These are phyloP conservation scores for Ulota crispa DNA, from an alignment of 225 moss, liverwort and hornwort species.

Conservation along the genomic window DNA sequence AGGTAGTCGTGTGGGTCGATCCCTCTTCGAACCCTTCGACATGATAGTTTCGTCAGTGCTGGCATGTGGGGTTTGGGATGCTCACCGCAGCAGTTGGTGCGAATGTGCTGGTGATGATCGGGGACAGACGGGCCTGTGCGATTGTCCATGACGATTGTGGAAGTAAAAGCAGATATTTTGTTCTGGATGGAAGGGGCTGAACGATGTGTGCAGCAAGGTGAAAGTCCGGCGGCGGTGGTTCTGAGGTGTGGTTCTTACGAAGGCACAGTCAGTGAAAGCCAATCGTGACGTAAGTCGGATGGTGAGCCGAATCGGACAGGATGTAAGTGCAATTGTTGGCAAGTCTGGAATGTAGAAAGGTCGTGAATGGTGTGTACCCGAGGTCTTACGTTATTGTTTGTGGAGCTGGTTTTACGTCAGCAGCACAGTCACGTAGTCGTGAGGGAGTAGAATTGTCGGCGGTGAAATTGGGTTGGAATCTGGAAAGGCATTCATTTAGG, in stretches of 20 bases:
- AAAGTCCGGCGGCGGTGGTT: background rate
- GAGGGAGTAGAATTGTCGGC: too few species aligned
- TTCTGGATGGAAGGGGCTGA: background rate
- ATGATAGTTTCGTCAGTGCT: conserved; percentile 13
- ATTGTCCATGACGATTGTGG: conserved; percentile 15
- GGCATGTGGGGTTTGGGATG: conserved; percentile 25
- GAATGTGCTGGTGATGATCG: conserved; percentile 15
- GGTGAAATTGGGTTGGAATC: too few species aligned
- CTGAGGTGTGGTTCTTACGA: background rate
- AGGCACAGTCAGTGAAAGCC: too few species aligned
- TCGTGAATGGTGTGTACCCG: background rate
- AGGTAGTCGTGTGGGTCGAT: background rate
- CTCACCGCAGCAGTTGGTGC: background rate
- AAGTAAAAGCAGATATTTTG: conserved; percentile 21
- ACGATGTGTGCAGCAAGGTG: background rate
- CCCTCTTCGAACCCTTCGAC: conserved; percentile 2
- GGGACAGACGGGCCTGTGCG: conserved; percentile 18
- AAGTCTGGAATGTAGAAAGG: background rate
- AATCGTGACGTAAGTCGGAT: too few species aligned
- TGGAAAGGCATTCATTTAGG: too few species aligned
- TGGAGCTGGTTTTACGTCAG: too few species aligned
- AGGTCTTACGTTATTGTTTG: too few species aligned
- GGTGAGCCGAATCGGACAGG: too few species aligned
- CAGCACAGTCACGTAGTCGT: too few species aligned
- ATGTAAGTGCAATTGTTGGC: background rate